Evolutionary conservation across 371 early-diverging fungal genomes (phyloP), one percentile per base, ranked within the genome.

Genomic region (Coemansia sp.): DNA sequence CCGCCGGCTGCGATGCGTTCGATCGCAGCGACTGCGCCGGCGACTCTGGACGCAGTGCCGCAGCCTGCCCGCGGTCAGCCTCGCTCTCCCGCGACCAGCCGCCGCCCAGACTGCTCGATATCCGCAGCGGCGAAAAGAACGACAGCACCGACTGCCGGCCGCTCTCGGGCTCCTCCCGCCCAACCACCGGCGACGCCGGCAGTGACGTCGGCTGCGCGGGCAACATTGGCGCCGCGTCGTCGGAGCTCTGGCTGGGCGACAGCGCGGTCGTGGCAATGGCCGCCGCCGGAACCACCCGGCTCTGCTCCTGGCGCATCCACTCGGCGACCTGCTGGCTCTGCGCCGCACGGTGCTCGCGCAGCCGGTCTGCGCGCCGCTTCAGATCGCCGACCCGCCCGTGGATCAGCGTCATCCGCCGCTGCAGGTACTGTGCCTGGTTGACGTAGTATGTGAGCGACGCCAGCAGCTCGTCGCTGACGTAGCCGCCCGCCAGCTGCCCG

Each of bases 371-470:
- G 14, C 75, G 70, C 38, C 75, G 62, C 52, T 65, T 69, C 52
- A 74, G 51, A 10, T 74, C 75, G 32, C 57, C 31, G 10, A 54
- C 58, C 1, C 75, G 65, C 2, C 59, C 55, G 26, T 65, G 66
- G 20, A 74, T 62, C 36, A 74, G 66, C 62, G 57, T 38, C 70
- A 74, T 74, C 34, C 66, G 61, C 13, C 75, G 70, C 57, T 65
- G 75, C 1, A 70, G 41, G 26, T 40, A 13, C 26, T 61, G 55
- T 39, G 75, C 70, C 48, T 74, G 70, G 63, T 42, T 65, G 36
- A 65, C 58, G 51, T 74, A 74, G 57, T 47, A 40, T 4, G 75
- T 62, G 16, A 74, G 56, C n/a, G 75, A 69, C 1, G 62, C 16
- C 39, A 69, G 5, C 4, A 74, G 70, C 48, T 74, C 75, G 8